Conservation (phyloP, 2,329 filamentous ascomycete genomes). For the Trichoderma atrobrunneum region DNA sequence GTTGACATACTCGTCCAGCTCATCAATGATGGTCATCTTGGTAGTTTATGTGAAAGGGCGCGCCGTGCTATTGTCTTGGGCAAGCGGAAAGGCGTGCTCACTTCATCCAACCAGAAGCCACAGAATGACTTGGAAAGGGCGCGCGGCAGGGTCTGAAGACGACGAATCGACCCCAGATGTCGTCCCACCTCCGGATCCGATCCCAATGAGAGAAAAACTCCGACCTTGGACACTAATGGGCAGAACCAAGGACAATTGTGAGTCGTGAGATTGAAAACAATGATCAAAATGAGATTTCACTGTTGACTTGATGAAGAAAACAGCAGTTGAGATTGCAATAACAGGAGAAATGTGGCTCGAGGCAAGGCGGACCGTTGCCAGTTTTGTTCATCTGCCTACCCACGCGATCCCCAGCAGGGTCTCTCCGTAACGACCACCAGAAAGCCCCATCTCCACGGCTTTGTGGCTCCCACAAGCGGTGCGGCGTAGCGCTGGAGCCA, state of each 20-base stretch:
- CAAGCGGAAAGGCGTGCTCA: conserved; percentile 10
- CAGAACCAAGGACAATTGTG: not conserved
- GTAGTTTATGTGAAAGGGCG: conserved; percentile 23
- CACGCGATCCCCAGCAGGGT: conserved; percentile 16
- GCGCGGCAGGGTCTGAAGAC: conserved; percentile 8
- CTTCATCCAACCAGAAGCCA: conserved; percentile 16
- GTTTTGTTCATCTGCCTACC: conserved; percentile 19
- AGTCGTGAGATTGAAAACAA: not conserved
- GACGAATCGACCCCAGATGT: not conserved
- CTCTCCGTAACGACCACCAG: not conserved
- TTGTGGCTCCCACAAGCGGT: conserved; percentile 14
- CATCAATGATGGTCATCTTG: conserved; percentile 43
- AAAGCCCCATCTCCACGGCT: conserved; percentile 5
- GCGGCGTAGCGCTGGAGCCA: conserved; percentile 19
- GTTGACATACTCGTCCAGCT: conserved; percentile 63
- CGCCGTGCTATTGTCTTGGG: conserved; percentile 11
- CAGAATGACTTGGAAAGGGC: conserved; percentile 15
- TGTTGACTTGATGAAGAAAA: not conserved
- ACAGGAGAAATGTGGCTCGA: not conserved
- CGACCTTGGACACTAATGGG: not conserved
- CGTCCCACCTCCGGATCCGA: conserved; percentile 9
- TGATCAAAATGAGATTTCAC: not conserved
- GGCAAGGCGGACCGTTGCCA: conserved; percentile 13
- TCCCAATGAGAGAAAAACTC: not conserved
- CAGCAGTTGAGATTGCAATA: not conserved